Conservation (phyloP, 176 grass and related monocot genomes). For the Metroxylon sagu region DNA sequence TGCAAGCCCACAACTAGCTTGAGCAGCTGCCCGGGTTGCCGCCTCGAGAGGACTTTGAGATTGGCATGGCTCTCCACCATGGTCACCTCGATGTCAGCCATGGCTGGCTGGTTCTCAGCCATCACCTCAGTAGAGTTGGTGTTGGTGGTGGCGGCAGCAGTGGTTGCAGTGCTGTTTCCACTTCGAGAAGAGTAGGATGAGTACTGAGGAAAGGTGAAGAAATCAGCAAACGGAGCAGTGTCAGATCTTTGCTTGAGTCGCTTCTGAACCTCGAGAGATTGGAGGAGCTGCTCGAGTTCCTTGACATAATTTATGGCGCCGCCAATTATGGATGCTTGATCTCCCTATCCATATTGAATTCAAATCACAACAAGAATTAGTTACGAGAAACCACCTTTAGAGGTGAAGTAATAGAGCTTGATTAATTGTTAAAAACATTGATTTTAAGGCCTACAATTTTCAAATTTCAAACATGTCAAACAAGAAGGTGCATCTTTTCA, state of each 20-base stretch:
- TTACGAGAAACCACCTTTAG: too few species aligned
- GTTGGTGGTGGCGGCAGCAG: neutral
- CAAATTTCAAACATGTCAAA: too few species aligned
- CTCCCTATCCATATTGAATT: conserved; percentile 27
- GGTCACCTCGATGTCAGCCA: conserved; percentile 49
- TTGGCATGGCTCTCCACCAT: conserved; percentile 72
- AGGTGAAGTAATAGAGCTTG: too few species aligned
- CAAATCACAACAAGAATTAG: neutral
- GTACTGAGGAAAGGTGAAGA: conserved; percentile 85
- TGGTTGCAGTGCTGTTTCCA: neutral
- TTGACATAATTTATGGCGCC: conserved; percentile 88
- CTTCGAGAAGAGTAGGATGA: conserved; percentile 10
- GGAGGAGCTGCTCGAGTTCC: conserved; percentile 71
- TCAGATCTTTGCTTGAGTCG: conserved; percentile 3
- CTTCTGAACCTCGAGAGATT: conserved; percentile 45
- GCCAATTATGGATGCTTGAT: conserved; percentile 93
- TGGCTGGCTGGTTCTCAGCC: neutral
- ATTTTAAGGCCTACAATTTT: too few species aligned
- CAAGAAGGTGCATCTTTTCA: too few species aligned
- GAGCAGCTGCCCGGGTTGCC: conserved; percentile 48
- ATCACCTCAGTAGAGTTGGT: neutral
- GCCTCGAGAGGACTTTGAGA: conserved; percentile 21
- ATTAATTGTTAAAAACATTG: too few species aligned
- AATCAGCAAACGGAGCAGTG: conserved; percentile 26
- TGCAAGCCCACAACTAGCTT: conserved; percentile 36